These are phyloP conservation scores for Gautieria morchelliformis DNA, from an alignment of 768 basidiomycete species.

Conservation along the genomic window DNA sequence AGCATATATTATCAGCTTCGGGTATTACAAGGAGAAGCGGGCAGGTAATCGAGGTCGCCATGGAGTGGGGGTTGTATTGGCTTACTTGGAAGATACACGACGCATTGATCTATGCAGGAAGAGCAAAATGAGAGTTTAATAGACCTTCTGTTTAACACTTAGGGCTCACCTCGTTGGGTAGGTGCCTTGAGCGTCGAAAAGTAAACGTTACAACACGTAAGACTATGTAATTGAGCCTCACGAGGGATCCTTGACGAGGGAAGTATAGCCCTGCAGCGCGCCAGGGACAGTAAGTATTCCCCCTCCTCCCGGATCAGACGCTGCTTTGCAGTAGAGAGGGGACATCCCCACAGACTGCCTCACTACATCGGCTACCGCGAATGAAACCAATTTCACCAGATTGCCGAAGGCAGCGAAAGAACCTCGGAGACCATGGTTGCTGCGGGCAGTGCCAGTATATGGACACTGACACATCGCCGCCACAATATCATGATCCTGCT, in stretches of 20 bases:
- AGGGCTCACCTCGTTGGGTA: neutral
- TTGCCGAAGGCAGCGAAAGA: neutral
- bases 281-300: neutral
- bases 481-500: neutral
- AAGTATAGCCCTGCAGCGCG: neutral
- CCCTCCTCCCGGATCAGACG: neutral
- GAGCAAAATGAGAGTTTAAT: neutral
- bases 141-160: neutral
- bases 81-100: neutral
- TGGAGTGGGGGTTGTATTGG: neutral
- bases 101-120: neutral
- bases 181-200: neutral
- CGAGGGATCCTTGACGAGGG: neutral
- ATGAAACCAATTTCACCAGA: neutral
- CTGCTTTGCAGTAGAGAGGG: neutral
- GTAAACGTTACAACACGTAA: too few species aligned
- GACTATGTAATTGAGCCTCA: too few species aligned
- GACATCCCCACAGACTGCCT: neutral
- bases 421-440: neutral
- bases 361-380: neutral
- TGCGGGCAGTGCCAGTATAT: neutral
- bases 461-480: neutral
- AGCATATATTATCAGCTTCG: slow-evolving; percentile 15
- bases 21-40: slow-evolving; percentile 17
- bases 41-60: slow-evolving; percentile 10